Base-by-base conservation (phyloP, 345 rosid genomes). In the Eucalyptus curtisii region DNA sequence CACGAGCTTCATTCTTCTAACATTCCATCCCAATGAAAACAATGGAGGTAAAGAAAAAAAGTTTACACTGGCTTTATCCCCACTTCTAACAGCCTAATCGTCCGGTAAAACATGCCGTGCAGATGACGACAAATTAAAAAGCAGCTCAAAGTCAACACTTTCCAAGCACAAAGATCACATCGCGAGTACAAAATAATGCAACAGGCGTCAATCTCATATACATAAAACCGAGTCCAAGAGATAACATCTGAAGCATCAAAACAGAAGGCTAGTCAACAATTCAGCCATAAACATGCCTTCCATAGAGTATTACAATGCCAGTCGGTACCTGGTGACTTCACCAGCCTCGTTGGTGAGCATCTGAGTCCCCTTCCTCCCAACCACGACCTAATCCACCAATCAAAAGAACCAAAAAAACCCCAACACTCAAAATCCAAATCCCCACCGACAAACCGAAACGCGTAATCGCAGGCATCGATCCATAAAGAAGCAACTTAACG, bases 91-190 rank as follows among this genome's bases (percentile, higher is more conserved):
- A 50, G 55, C 22, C 22, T 7, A 50, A 50, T 50, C 8, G 9
- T 96, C 82, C 98, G 94, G 86, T 88, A 90, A 90, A 98, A 95
- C 99, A 97, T 95, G 88, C 99, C 99, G 91, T 96, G 99, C 89
- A 97, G 92, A 92, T 98, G 99, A 91, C 99, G 96, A 86, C 88
- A 71, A 1, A 53, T 52, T 17, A 89, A 22, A 49, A 71, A 42
- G 10, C 53, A 17, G 47, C 31, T 37, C 90, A 42, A 76, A 61
- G 20, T 50, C 86, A 4, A 40, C 40, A 40, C 40, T 40, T 40
- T 49, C 50, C 50, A 49, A 13, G 16, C 13, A 48, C 49, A 48
- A 11, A 49, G 50, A 49, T 17, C 1, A 7, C 55, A 52, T 52
- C 9, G 48, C n/a, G n/a, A n/a, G n/a, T n/a, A n/a, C n/a, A n/a